Evolutionary conservation across 2,329 filamentous ascomycete genomes (phyloP), one percentile per base, ranked within the genome.

Genomic region (Talaromyces sp.): DNA sequence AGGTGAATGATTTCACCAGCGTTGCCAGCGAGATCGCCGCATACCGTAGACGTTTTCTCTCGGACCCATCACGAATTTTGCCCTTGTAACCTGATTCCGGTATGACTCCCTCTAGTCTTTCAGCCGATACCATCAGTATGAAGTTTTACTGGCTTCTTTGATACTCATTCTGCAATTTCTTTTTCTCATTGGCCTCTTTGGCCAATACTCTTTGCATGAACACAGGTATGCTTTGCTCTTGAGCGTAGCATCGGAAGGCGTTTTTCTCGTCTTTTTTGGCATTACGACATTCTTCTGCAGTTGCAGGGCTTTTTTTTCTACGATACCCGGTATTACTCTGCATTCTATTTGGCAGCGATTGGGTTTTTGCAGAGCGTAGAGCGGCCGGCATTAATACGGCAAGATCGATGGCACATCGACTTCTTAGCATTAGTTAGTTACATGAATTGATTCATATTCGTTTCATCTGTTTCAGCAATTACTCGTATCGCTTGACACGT

Each of bases 21-120:
- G 78, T 82, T 68, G 80, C 80, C 57, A 69, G 72, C 60, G 78
- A 80, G 65, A 80, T 82, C 71, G 78, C 77, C 66, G 75, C 74
- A 67, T 82, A 82, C 71, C 79, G 80, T 76, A 78, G 78, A 72
- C 77, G 76, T 68, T 80, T 80, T 66, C 75, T 80, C 42, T 71
- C 78, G 69, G 78, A 80, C 67, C 71, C 74, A 57, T 76, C 78
- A 60, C 75, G 77, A 66, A 72, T 80, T 67, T 70, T 80, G 64
- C 72, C 77, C 66, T 71, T 80, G 75, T 80, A 78, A 76, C 70
- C 60, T 59, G 53, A 63, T 63, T 47, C 47, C 60, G 54, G 61
- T 62, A 57, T 54, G 60, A 60, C 56, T 44, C 44, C 53, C 36
- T 62, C 42, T 9, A 27, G 27, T n/a, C 25, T 27, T 28, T 27